Evolutionary conservation across 108 stramenopile genomes (phyloP), one percentile per base, ranked within the genome.

Genomic region (Skeletonema menzelii): DNA sequence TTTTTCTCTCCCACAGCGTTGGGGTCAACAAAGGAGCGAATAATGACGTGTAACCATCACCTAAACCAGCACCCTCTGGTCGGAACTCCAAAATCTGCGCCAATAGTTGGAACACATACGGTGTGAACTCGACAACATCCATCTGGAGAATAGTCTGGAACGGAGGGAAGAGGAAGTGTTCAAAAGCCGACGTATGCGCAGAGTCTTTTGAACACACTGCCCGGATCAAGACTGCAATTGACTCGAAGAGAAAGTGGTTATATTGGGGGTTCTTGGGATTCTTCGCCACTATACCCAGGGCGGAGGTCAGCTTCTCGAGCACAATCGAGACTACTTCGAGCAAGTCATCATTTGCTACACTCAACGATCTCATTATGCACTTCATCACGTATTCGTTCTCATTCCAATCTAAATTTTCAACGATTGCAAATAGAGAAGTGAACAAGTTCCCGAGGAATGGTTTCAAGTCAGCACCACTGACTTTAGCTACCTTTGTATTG

Each of bases 321-420:
- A 98, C 91, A 65, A 94, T 85, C 63, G 79, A 78, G 14, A 94
- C 91, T 27, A 96, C 87, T 10, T 95, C 87, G n/a, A 95, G 55
- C 14, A 97, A 75, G 77, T 87, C 90, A 22, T 91, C 90, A 53
- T 95, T 86, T 7, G 91, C 92, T 15, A 79, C 70, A 70, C 74
- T 79, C 22, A 98, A 78, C 5, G 91, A 62, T 67, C 98, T 84
- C 98, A 98, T 98, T 60, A 98, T 80, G 61, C 95, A 94, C 76
- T 98, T 98, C 98, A 98, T 98, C 26, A 97, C 95, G 75, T 98
- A 97, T 55, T 97, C 96, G 81, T 99, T 99, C 70, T 98, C 97
- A 59, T 90, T 80, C 63, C 76, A 68, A n/a, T 91, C 90, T 20
- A 44, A 53, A 61, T 95, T 87, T 28, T 94, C 98, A 24, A 96